Evolutionary conservation across 345 rosid species (phyloP).

Genomic region (Salix udensis): DNA sequence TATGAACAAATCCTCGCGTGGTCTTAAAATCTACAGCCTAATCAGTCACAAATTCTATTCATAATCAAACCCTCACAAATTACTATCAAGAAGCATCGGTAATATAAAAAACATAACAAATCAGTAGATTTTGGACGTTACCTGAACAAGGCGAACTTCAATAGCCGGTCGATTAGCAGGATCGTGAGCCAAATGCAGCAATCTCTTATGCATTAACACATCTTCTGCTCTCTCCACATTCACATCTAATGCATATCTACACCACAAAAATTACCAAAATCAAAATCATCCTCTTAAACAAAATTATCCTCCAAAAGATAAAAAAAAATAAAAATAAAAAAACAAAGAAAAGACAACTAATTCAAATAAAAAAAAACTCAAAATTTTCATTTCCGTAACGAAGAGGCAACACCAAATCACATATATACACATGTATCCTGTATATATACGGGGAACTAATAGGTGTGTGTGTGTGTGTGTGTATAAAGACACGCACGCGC

Average conservation of each 20-base stretch:
- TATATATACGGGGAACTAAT: background rate
- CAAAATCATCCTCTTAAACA: background rate
- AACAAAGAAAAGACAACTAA: background rate
- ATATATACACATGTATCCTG: background rate
- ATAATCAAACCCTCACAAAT: background rate
- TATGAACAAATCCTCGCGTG: background rate
- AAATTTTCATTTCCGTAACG: background rate
- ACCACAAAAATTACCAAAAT: background rate
- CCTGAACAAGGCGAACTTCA: constrained; percentile 76
- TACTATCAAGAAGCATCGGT: background rate
- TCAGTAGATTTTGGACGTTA: constrained; percentile 1
- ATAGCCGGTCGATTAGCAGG: constrained; percentile 53
- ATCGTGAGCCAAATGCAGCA: constrained; percentile 54
- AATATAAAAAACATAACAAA: background rate
- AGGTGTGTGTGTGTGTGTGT: too few species aligned
- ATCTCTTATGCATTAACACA: constrained; percentile 73
- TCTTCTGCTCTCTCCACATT: constrained; percentile 96
- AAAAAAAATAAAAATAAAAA: background rate
- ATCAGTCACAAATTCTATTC: background rate
- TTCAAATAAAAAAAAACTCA: background rate
- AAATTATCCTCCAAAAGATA: background rate
- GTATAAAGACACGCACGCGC: too few species aligned
- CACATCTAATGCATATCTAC: constrained; percentile 93
- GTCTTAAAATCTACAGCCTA: background rate
- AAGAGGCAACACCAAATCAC: background rate